Base-by-base conservation (phyloP, 495 filamentous ascomycete species). In the Tuber calosporum region DNA sequence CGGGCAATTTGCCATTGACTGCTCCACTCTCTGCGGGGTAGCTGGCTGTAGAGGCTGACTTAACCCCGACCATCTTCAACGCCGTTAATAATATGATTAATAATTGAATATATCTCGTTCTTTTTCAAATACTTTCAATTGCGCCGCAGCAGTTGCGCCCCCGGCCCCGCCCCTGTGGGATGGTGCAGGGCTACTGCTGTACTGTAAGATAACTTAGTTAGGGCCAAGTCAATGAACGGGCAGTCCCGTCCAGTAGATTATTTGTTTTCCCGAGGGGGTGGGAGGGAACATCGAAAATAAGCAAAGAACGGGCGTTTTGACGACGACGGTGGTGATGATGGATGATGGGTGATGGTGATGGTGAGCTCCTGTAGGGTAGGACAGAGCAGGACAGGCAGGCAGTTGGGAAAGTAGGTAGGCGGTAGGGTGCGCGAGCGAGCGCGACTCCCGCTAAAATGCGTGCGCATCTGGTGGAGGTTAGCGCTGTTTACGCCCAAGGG, bases 291-390 rank as follows among this genome's bases (percentile, higher is more conserved):
- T 62, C 53, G 26, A 34, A 62, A 34, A 62, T 62, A 62, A 62
- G 53, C 53, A 62, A 62, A 62, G 53, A 62, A 62, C 26, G 30
- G 53, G 53, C 26, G 17, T 62, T 62, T 62, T 58, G n/a, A 4
- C 53, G 53, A 58, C 48, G 48, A 26, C 4, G 48, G 13, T 58
- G 48, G 17, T 62, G 53, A 19, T 62, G 53, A 30, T 62, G 53
- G 26, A 62, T 30, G 53, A 62, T 34, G 53, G 26, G 53, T 6
- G 53, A 9, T 58, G 11, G 48, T 58, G 48, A 58, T 58, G 48
- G 53, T 62, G 53, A 62, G 53, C 53, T 62, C 53, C 53, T 62
- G 53, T 62, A 62, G 53, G 53, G 53, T 62, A 62, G 26, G 53
- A n/a, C 53, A 30, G 53, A 30, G 11, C 53, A 58, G 53, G 53